Evolutionary conservation across 2,329 filamentous ascomycete species (phyloP).

Genomic region (Alternaria sp.): DNA sequence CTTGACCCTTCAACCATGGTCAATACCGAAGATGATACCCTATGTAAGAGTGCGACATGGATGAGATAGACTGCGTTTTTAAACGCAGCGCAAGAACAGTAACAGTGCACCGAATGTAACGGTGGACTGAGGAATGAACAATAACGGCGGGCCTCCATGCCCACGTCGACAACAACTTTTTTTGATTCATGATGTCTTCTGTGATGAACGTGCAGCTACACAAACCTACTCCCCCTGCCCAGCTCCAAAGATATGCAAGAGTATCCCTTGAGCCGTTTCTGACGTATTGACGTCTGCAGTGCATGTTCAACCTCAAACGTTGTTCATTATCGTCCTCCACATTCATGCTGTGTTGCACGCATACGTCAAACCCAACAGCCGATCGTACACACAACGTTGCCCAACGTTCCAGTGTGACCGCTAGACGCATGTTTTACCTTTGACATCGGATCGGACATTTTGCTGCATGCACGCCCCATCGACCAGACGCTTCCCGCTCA

Average conservation of each 20-base stretch:
- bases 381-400: constrained; percentile 3
- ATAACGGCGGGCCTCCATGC: constrained; percentile 20
- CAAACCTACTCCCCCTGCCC: not conserved
- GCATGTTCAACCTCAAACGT: constrained; percentile 4
- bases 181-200: not conserved
- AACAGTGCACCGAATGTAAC: constrained; percentile 24
- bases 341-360: not conserved
- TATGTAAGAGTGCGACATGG: constrained; percentile 39
- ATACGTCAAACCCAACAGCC: constrained; percentile 8
- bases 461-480: constrained; percentile 14
- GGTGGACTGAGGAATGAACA: constrained; percentile 30
- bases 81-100: constrained; percentile 31
- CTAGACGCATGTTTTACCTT: not conserved
- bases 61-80: constrained; percentile 25
- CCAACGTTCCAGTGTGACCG: not conserved
- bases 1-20: constrained; percentile 52
- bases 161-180: constrained; percentile 9
- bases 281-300: constrained; percentile 21
- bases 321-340: constrained; percentile 10
- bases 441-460: constrained; percentile 1
- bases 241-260: constrained; percentile 11
- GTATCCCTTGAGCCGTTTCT: constrained; percentile 2
- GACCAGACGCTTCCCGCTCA: constrained; percentile 12
- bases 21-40: constrained; percentile 41
- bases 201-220: not conserved